phyloP scores from a whole-genome alignment of 345 rosid species.

The Microcos paniculata region DNA sequence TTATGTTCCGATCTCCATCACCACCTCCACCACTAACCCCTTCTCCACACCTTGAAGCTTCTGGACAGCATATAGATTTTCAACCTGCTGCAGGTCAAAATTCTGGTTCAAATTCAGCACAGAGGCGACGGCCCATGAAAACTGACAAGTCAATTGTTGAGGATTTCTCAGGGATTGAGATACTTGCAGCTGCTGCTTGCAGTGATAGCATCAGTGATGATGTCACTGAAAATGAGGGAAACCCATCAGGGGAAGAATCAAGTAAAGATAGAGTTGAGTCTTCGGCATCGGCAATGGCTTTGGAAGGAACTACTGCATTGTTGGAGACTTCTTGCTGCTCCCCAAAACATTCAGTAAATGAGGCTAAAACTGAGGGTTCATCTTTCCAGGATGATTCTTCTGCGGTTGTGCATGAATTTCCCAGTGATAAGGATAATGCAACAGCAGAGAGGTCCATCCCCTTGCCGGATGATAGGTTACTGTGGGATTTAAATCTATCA shows the following conservation, averaged over 20 bases:
- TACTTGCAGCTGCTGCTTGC: slow-evolving; percentile 48
- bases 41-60: slow-evolving; percentile 16
- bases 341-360: slow-evolving; percentile 17
- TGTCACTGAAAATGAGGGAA: slow-evolving; percentile 15
- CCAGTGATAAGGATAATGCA: slow-evolving; percentile 8
- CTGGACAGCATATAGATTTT: slow-evolving; percentile 13
- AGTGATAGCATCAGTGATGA: slow-evolving; percentile 34
- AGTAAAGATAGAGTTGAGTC: slow-evolving; percentile 15
- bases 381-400: slow-evolving; percentile 21
- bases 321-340: slow-evolving; percentile 18
- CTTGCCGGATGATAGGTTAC: slow-evolving; percentile 5
- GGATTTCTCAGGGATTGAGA: slow-evolving; percentile 63
- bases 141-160: slow-evolving; percentile 11
- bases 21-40: slow-evolving; percentile 25
- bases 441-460: slow-evolving; percentile 15
- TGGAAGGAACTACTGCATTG: slow-evolving; percentile 21
- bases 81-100: slow-evolving; percentile 14
- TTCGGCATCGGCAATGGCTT: slow-evolving; percentile 11
- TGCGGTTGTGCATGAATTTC: slow-evolving; percentile 19
- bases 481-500: slow-evolving; percentile 52
- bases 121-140: slow-evolving; percentile 5
- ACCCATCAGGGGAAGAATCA: slow-evolving; percentile 16
- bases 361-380: slow-evolving; percentile 20
- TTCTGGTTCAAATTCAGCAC: background rate
- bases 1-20: slow-evolving; percentile 28